Percentiles rank a stretch among this genome's conserved stretches.
These are phyloP conservation scores for Thyridium curvatum DNA, from an alignment of 2,329 filamentous ascomycete species.

Conservation along the genomic window DNA sequence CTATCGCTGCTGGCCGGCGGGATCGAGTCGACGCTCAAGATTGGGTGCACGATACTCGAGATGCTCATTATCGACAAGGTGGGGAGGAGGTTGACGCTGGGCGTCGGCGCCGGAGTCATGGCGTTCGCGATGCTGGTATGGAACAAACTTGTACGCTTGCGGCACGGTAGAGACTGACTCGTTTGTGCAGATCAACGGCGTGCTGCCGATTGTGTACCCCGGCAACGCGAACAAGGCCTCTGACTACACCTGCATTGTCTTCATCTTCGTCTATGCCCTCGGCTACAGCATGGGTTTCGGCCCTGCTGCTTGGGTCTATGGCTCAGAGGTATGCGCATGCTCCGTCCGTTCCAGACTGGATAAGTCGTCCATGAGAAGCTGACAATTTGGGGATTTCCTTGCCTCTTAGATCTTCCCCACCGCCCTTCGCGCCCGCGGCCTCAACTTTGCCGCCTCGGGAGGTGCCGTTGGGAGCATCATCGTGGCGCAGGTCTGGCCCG, in stretches of 20 bases:
- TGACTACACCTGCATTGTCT: conserved; percentile 45
- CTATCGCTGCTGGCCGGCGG: conserved; percentile 46
- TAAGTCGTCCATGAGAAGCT: background rate
- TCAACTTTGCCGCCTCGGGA: conserved; percentile 48
- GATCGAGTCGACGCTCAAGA: conserved; percentile 51
- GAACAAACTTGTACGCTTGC: background rate
- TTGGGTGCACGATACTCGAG: conserved; percentile 48
- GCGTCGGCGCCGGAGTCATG: conserved; percentile 45
- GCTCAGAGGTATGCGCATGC: conserved; percentile 46
- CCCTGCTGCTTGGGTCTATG: conserved; percentile 52
- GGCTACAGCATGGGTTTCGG: conserved; percentile 53
- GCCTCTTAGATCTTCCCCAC: conserved; percentile 46
- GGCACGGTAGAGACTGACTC: too few relatives aligned
- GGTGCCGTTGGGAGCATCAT: conserved; percentile 50
- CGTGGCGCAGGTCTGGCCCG: conserved; percentile 48
- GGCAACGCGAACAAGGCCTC: conserved; percentile 38
- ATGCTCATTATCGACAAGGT: conserved; percentile 50
- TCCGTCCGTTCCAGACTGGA: background rate
- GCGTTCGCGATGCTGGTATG: conserved; percentile 44
- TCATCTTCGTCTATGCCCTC: conserved; percentile 52
- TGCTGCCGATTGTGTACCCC: conserved; percentile 43
- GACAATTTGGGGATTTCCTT: conserved; percentile 1
- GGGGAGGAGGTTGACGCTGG: conserved; percentile 42
- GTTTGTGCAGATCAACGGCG: conserved; percentile 42
- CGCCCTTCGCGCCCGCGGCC: conserved; percentile 46